These are phyloP conservation scores for Emmonsiellopsis sp. DNA, from an alignment of 2,329 filamentous ascomycete genomes.

Conservation along the genomic window DNA sequence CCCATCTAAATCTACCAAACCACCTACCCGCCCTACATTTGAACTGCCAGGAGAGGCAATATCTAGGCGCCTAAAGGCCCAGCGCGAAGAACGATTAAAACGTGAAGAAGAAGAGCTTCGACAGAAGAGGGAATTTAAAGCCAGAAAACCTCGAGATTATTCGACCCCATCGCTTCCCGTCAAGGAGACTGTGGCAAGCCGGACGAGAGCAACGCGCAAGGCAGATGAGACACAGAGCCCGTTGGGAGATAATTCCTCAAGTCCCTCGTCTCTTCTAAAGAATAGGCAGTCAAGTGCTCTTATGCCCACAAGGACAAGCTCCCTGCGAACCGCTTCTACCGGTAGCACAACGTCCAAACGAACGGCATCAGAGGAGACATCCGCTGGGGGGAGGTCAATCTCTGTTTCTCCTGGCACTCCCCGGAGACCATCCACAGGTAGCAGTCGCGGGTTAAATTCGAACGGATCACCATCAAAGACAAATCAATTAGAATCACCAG, in stretches of 20 bases:
- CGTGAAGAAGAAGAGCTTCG: slow-evolving; percentile 33
- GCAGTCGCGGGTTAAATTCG: background rate
- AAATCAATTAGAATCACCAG: background rate
- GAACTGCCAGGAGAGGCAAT: slow-evolving; percentile 45
- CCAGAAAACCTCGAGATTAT: slow-evolving; percentile 30
- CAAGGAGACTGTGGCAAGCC: slow-evolving; percentile 39
- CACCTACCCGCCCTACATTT: slow-evolving; percentile 43
- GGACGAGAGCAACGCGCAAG: slow-evolving; percentile 27
- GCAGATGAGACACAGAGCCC: background rate
- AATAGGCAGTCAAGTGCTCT: background rate
- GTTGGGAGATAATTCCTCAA: background rate
- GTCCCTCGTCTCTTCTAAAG: background rate
- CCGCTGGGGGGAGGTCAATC: slow-evolving; percentile 10
- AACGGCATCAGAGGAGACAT: slow-evolving; percentile 10
- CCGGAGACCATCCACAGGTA: background rate
- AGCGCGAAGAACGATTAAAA: slow-evolving; percentile 40
- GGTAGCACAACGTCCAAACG: background rate
- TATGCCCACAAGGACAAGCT: slow-evolving; percentile 1
- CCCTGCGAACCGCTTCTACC: slow-evolving; percentile 5
- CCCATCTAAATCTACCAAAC: slow-evolving; percentile 43
- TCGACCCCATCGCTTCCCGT: slow-evolving; percentile 24
- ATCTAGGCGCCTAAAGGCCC: slow-evolving; percentile 44
- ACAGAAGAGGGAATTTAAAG: slow-evolving; percentile 35
- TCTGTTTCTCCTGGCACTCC: background rate
- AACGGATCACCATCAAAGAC: background rate